These are phyloP conservation scores for Metarhizium robertsii DNA, from an alignment of 2,329 filamentous ascomycete genomes.

Conservation along the genomic window DNA sequence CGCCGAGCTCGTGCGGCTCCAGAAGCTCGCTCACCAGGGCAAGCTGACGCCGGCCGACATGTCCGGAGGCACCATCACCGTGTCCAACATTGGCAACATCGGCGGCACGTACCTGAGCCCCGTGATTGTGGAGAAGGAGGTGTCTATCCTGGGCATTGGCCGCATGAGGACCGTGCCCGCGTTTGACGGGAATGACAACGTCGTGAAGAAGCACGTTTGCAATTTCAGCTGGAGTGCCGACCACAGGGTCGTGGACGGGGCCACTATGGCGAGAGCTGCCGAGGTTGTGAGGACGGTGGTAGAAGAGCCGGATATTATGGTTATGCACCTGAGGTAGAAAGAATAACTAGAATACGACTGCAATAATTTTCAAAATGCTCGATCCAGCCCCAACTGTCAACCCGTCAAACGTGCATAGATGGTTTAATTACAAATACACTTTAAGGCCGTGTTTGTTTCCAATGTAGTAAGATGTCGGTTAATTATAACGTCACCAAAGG, in stretches of 20 bases:
- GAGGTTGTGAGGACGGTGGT: slow-evolving; percentile 69
- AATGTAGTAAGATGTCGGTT: too few species aligned
- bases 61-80: slow-evolving; percentile 80
- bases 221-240: slow-evolving; percentile 97
- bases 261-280: slow-evolving; percentile 85
- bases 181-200: slow-evolving; percentile 50
- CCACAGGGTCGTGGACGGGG: slow-evolving; percentile 88
- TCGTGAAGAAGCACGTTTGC: slow-evolving; percentile 70
- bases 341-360: background rate
- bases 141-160: slow-evolving; percentile 86
- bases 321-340: slow-evolving; percentile 63
- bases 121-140: slow-evolving; percentile 82
- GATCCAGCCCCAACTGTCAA: too few species aligned
- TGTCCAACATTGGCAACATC: slow-evolving; percentile 94
- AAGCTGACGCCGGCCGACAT: slow-evolving; percentile 70
- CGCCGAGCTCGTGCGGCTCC: slow-evolving; percentile 63
- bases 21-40: slow-evolving; percentile 61
- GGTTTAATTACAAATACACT: too few species aligned
- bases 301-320: slow-evolving; percentile 80
- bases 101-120: slow-evolving; percentile 88
- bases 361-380: background rate
- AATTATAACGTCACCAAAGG: too few species aligned
- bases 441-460: too few species aligned
- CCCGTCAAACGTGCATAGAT: too few species aligned
- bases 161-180: slow-evolving; percentile 72